Percentiles rank a stretch among this genome's conserved stretches.
Evolutionary conservation across 2,329 filamentous ascomycete species (phyloP).

Genomic region (Diplodia mutila): DNA sequence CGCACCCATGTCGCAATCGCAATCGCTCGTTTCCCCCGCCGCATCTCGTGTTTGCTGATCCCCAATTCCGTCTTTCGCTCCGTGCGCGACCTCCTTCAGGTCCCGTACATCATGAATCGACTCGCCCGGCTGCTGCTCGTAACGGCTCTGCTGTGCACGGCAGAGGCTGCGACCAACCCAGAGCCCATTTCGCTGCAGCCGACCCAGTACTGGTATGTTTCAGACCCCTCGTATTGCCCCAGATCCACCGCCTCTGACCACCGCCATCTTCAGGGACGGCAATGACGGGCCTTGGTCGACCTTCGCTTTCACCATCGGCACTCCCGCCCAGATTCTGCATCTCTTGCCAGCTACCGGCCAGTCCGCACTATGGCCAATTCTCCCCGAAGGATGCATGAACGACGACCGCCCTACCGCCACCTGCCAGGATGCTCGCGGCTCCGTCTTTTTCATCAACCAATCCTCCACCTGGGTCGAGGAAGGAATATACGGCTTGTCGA

Average conservation of each 20-base stretch:
- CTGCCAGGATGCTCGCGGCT: conserved; percentile 39
- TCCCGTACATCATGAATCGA: neutral
- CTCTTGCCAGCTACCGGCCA: conserved; percentile 39
- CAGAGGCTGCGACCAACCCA: neutral
- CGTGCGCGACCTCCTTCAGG: neutral
- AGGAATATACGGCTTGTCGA: conserved; percentile 39
- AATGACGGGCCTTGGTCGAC: conserved; percentile 40
- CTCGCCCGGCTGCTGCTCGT: neutral
- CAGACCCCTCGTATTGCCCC: neutral
- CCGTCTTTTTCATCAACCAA: conserved; percentile 36
- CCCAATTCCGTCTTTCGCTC: neutral
- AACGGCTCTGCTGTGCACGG: neutral
- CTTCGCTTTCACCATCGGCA: conserved; percentile 38
- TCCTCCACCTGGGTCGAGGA: conserved; percentile 40
- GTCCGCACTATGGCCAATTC: conserved; percentile 41
- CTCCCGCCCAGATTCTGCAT: conserved; percentile 36
- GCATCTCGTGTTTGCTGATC: conserved; percentile 1
- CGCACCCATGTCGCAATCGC: conserved; percentile 11
- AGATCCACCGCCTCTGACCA: neutral
- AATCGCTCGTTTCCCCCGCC: neutral
- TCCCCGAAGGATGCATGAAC: conserved; percentile 39
- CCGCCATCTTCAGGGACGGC: conserved; percentile 33
- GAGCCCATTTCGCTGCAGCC: conserved; percentile 32
- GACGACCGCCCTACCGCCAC: conserved; percentile 28
- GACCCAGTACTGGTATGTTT: conserved; percentile 34